These are phyloP conservation scores for Iris macrosiphon DNA, from an alignment of 106 monocot genomes.

Conservation along the genomic window DNA sequence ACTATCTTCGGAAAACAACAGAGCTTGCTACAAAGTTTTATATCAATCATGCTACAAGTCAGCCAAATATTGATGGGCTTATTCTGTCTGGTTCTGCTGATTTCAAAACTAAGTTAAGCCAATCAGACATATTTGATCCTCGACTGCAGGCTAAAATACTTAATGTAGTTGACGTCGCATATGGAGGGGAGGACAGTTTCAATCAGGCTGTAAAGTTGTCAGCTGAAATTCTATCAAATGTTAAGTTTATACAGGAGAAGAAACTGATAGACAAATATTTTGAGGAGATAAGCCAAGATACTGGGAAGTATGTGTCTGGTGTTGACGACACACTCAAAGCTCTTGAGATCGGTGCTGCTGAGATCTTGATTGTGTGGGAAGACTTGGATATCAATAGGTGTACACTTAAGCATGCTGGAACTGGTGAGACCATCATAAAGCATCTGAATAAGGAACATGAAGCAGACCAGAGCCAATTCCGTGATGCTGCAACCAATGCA, in stretches of 20 bases:
- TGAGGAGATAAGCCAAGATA: conserved; percentile 14
- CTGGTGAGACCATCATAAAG: too few relatives aligned
- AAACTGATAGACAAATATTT: too few relatives aligned
- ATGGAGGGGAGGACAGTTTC: conserved; percentile 10
- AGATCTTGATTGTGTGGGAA: too few relatives aligned
- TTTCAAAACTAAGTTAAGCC: conserved; percentile 10
- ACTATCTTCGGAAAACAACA: too few relatives aligned
- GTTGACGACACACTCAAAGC: conserved; percentile 8
- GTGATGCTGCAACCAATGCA: background rate
- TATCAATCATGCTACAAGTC: conserved; percentile 10
- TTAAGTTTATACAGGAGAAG: too few relatives aligned
- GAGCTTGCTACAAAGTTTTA: too few relatives aligned
- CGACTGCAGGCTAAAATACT: too few relatives aligned
- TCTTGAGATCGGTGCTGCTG: conserved; percentile 8
- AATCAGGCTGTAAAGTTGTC: conserved; percentile 8
- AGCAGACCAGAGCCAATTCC: background rate
- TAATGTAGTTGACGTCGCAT: conserved; percentile 10
- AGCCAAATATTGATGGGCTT: conserved; percentile 6
- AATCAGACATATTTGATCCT: conserved; percentile 12
- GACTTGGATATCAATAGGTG: too few relatives aligned
- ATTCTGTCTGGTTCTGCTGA: too few relatives aligned
- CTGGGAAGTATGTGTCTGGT: conserved; percentile 8
- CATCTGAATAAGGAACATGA: too few relatives aligned
- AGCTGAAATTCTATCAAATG: conserved; percentile 9
- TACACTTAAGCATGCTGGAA: too few relatives aligned